Evolutionary conservation across 768 basidiomycete species (phyloP).

Genomic region (Rubroboletus pulcherrimus): DNA sequence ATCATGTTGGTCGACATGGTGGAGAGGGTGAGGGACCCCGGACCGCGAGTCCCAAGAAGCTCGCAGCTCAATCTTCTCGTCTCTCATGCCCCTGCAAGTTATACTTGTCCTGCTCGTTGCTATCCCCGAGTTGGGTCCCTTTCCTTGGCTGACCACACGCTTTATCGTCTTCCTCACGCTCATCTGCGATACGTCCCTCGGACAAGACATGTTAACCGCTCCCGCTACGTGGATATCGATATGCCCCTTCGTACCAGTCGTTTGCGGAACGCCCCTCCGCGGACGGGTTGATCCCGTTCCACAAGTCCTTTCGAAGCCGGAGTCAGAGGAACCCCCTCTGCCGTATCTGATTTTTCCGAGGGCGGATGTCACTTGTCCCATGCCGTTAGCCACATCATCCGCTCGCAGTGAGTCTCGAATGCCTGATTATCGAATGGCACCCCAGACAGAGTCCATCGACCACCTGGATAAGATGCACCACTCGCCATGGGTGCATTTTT

Average conservation of each 20-base stretch:
- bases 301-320: conserved; percentile 14
- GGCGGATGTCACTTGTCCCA: background rate
- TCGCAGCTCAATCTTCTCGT: conserved; percentile 14
- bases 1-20: conserved; percentile 10
- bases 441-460: background rate
- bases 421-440: background rate
- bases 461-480: background rate
- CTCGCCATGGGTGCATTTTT: background rate
- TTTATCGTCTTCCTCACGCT: conserved; percentile 18
- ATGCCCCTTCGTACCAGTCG: background rate
- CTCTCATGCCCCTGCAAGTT: conserved; percentile 18
- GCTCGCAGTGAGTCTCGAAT: background rate
- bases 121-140: conserved; percentile 17
- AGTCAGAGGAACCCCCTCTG: conserved; percentile 2
- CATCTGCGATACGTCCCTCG: conserved; percentile 16
- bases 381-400: conserved; percentile 7
- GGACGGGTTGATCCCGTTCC: conserved; percentile 23
- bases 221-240: conserved; percentile 4
- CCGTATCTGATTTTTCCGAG: conserved; percentile 8
- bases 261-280: conserved; percentile 20
- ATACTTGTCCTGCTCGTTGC: conserved; percentile 21
- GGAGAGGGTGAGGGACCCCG: conserved; percentile 12
- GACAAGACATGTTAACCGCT: conserved; percentile 10
- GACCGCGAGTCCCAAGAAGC: conserved; percentile 7
- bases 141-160: conserved; percentile 15